Evolutionary conservation across 2,329 filamentous ascomycete genomes (phyloP).

Genomic region (Aspergillus sp.): DNA sequence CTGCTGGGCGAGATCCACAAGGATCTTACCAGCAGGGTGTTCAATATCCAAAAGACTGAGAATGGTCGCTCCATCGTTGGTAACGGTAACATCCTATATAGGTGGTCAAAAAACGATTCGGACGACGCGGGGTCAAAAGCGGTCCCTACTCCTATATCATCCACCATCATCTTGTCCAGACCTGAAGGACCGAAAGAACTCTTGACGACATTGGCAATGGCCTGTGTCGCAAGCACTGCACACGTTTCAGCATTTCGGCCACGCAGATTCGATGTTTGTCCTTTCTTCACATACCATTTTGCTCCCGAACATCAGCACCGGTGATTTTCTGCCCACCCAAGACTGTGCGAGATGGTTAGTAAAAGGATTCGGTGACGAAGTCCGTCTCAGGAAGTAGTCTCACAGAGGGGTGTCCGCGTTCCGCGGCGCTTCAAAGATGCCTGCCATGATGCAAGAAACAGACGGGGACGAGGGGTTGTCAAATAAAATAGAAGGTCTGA

Average conservation of each 20-base stretch:
- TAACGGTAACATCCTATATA: conserved; percentile 86
- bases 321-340: conserved; percentile 97
- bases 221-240: conserved; percentile 85
- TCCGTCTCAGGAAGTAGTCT: conserved; percentile 21
- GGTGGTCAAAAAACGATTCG: conserved; percentile 14
- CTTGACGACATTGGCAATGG: conserved; percentile 98
- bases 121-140: conserved; percentile 14
- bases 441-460: conserved; percentile 62
- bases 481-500: conserved; percentile 18
- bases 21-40: conserved; percentile 95
- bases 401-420: conserved; percentile 86
- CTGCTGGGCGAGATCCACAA: conserved; percentile 95
- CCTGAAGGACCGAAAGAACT: conserved; percentile 96
- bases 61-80: conserved; percentile 97
- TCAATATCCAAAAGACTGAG: conserved; percentile 93
- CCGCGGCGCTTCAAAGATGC: conserved; percentile 91
- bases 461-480: conserved; percentile 14
- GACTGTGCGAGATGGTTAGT: conserved; percentile 51
- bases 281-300: conserved; percentile 65
- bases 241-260: conserved; percentile 2
- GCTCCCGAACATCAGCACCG: conserved; percentile 91
- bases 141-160: conserved; percentile 82
- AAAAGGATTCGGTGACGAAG: conserved; percentile 3
- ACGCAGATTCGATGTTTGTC: not conserved
- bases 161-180: conserved; percentile 99